Percentiles rank a stretch among this genome's conserved stretches.
These are phyloP conservation scores for Spinacia oleracea DNA, from an alignment of 179 eudicot genomes.

Conservation along the genomic window DNA sequence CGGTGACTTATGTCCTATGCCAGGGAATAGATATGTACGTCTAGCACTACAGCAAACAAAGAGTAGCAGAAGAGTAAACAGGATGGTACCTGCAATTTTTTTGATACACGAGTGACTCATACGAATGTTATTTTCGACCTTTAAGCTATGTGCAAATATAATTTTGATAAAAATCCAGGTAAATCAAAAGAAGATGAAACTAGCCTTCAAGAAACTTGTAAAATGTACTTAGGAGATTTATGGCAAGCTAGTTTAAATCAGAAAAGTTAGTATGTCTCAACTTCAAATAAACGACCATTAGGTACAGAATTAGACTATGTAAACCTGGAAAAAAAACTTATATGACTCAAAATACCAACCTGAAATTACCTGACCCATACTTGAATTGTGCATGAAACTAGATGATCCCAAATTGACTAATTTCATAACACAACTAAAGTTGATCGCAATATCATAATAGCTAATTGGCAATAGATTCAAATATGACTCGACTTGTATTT, in stretches of 20 bases:
- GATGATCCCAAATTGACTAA: too few relatives aligned
- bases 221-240: neutral
- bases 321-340: neutral
- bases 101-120: constrained; percentile 4
- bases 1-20: constrained; percentile 41
- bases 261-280: neutral
- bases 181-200: neutral
- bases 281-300: neutral
- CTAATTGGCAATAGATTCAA: too few relatives aligned
- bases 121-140: neutral
- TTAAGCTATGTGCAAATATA: too few relatives aligned
- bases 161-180: neutral
- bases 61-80: constrained; percentile 51
- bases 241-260: neutral
- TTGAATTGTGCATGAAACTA: neutral
- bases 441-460: too few relatives aligned
- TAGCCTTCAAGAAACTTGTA: neutral
- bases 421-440: too few relatives aligned
- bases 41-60: constrained; percentile 58
- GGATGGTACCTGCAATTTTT: constrained; percentile 44
- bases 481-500: neutral
- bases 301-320: neutral
- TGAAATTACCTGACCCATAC: too few relatives aligned
- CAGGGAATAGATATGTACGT: constrained; percentile 68
- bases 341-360: neutral